phyloP scores from a whole-genome alignment of 2,329 filamentous ascomycete species.

The Penicillium glabrum region DNA sequence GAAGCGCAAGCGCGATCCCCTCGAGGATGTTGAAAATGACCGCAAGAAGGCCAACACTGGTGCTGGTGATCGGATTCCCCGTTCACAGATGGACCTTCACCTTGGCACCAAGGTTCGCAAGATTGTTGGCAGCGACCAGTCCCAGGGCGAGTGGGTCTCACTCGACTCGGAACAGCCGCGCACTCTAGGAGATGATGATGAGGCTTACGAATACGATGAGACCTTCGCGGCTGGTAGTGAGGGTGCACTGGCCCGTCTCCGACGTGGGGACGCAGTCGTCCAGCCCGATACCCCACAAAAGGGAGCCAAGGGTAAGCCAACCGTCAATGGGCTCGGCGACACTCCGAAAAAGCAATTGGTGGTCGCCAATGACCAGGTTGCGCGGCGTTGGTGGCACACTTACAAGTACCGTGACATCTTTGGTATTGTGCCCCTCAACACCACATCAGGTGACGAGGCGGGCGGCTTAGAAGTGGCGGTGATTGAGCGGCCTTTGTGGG shows the following conservation, averaged over 20 bases:
- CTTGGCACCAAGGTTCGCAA: constrained; percentile 51
- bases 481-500: constrained; percentile 82
- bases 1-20: constrained; percentile 46
- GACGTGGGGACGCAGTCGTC: constrained; percentile 23
- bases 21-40: constrained; percentile 43
- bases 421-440: constrained; percentile 62
- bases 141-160: constrained; percentile 34
- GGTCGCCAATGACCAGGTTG: constrained; percentile 20
- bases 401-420: constrained; percentile 95
- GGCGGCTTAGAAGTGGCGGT: constrained; percentile 70
- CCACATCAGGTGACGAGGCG: constrained; percentile 30
- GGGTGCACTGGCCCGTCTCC: constrained; percentile 31
- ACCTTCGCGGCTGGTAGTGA: constrained; percentile 31
- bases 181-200: constrained; percentile 30
- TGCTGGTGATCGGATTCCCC: constrained; percentile 55
- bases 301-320: constrained; percentile 13
- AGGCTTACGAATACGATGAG: constrained; percentile 35
- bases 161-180: constrained; percentile 30
- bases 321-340: constrained; percentile 18
- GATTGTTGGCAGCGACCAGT: constrained; percentile 42
- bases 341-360: constrained; percentile 27
- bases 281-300: constrained; percentile 25
- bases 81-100: constrained; percentile 44
- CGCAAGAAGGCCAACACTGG: constrained; percentile 51
- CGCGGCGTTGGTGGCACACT: constrained; percentile 67